A percentile compares a stretch with the other conserved stretches of the same genome.
These are phyloP conservation scores for Penicillium sumatraense DNA, from an alignment of 2,329 filamentous ascomycete species.

Conservation along the genomic window DNA sequence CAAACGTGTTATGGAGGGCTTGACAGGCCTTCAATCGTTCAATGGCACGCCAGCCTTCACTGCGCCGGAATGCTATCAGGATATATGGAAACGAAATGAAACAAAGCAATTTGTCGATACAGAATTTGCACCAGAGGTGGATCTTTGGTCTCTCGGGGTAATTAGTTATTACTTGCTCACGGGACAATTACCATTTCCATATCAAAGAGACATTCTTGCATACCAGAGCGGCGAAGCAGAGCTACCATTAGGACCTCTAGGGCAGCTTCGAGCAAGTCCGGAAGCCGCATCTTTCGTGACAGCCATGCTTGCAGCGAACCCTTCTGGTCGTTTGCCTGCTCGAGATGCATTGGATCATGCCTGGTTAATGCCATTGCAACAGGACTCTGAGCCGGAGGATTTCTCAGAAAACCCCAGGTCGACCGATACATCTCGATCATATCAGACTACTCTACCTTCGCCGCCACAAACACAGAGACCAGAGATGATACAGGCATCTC, in stretches of 20 bases:
- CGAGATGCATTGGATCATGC: constrained; percentile 9
- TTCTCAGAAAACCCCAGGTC: not conserved
- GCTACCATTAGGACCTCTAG: constrained; percentile 1
- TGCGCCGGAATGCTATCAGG: constrained; percentile 12
- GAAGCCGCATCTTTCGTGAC: constrained; percentile 7
- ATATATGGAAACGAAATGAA: not conserved
- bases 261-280: not conserved
- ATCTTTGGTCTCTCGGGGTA: constrained; percentile 14
- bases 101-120: not conserved
- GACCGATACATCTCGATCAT: not conserved
- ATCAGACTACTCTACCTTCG: not conserved
- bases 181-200: constrained; percentile 4
- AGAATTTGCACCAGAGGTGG: constrained; percentile 2
- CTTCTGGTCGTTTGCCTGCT: constrained; percentile 1
- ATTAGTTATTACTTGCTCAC: constrained; percentile 13
- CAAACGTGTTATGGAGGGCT: constrained; percentile 29
- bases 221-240: constrained; percentile 8
- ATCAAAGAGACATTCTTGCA: constrained; percentile 5
- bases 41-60: constrained; percentile 10
- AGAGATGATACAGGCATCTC: not conserved
- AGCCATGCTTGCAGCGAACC: not conserved
- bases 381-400: constrained; percentile 8
- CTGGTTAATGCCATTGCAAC: constrained; percentile 7
- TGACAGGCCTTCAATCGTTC: constrained; percentile 11
- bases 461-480: not conserved